These are phyloP conservation scores for Diplodia scrobiculata DNA, from an alignment of 2,329 filamentous ascomycete species.

Conservation along the genomic window DNA sequence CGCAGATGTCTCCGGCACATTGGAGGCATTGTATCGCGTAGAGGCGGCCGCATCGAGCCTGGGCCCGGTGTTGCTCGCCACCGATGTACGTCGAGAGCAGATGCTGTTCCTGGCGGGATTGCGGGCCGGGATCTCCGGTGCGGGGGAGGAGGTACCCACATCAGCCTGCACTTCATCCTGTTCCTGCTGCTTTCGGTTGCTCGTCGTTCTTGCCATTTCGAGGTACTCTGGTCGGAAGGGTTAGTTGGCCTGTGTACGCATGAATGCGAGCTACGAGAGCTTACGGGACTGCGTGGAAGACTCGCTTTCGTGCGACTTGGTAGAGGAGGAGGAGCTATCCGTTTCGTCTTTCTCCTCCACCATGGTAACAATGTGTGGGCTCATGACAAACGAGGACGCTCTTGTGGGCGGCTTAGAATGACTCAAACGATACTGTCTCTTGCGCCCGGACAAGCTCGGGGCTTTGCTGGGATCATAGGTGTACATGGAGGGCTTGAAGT, in stretches of 20 bases:
- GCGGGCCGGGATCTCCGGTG: slow-evolving; percentile 17
- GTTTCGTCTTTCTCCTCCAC: slow-evolving; percentile 23
- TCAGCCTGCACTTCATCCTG: neutral
- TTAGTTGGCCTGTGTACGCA: neutral
- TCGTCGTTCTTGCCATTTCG: slow-evolving; percentile 13
- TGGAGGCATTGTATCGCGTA: neutral
- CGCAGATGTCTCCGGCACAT: neutral
- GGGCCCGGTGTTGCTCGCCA: slow-evolving; percentile 9
- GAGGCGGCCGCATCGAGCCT: neutral
- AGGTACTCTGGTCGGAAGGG: slow-evolving; percentile 8
- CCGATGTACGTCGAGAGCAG: slow-evolving; percentile 5
- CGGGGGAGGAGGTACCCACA: neutral
- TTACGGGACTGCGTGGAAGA: slow-evolving; percentile 19
- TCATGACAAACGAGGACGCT: slow-evolving; percentile 18
- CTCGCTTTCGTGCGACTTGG: slow-evolving; percentile 9
- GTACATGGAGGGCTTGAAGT: slow-evolving; percentile 13
- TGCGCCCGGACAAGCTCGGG: slow-evolving; percentile 13
- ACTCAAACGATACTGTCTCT: slow-evolving; percentile 1
- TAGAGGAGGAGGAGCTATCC: slow-evolving; percentile 23
- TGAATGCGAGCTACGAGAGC: neutral
- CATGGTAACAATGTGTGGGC: slow-evolving; percentile 22
- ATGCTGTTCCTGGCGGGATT: slow-evolving; percentile 22
- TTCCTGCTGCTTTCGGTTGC: slow-evolving; percentile 13
- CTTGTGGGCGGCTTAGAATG: slow-evolving; percentile 2
- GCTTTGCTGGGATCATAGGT: slow-evolving; percentile 26